phyloP scores from a whole-genome alignment of 768 basidiomycete species.

The Candolleomyces eurysporus region DNA sequence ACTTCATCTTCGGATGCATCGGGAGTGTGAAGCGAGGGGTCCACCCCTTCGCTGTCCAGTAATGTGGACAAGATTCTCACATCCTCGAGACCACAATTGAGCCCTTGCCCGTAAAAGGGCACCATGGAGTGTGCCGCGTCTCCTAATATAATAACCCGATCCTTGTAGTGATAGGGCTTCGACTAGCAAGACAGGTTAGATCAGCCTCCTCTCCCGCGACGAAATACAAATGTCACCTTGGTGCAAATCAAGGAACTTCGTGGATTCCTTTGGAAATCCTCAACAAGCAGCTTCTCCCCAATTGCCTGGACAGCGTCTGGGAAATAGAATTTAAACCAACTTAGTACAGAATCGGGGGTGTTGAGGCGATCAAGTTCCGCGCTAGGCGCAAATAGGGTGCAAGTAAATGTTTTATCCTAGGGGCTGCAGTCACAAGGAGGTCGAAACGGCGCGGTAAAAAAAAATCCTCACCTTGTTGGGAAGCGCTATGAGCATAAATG shows the following conservation, averaged over 20 bases:
- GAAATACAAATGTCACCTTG: conserved; percentile 58
- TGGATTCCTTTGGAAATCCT: conserved; percentile 82
- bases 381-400: conserved; percentile 91
- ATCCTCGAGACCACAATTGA: conserved; percentile 98
- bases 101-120: conserved; percentile 96
- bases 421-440: conserved; percentile 23
- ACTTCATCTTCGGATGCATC: conserved; percentile 32
- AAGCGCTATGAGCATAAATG: conserved; percentile 98
- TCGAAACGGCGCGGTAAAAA: conserved; percentile 13
- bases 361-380: conserved; percentile 67
- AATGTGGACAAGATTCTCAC: conserved; percentile 83
- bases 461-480: conserved; percentile 78
- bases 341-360: conserved; percentile 52
- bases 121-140: conserved; percentile 99
- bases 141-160: conserved; percentile 84
- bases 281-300: conserved; percentile 72
- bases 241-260: conserved; percentile 88
- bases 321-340: conserved; percentile 84
- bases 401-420: conserved; percentile 96
- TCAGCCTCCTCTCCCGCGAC: conserved; percentile 17
- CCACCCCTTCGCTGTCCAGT: conserved; percentile 69
- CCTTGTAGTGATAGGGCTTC: conserved; percentile 87
- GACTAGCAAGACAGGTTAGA: conserved; percentile 46
- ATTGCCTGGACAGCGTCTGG: conserved; percentile 85
- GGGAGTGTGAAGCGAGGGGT: conserved; percentile 34